Base-by-base conservation (phyloP, 306 rosid species). In the Albizia julibrissin region DNA sequence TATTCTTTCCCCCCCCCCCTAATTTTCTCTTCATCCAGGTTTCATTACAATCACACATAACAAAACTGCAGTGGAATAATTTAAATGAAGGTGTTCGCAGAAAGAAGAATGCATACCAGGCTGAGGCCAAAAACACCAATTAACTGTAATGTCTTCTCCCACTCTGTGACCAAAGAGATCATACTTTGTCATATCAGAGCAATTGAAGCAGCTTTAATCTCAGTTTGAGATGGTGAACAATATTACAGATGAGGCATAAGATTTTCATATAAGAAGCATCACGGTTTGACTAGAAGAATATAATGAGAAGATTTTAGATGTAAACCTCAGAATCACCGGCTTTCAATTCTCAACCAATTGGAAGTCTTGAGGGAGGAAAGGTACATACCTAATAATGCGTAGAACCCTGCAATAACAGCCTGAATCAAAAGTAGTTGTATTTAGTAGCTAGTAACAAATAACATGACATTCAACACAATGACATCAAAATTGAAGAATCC, bases 81-180 rank as follows among this genome's bases (percentile, higher is more conserved):
- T 79, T 40, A 75, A 77, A 66, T 15, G 14, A 64, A 86, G 62
- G 42, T 50, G 40, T 85, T 67, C 40, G 70, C 82, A 43, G 46
- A 33, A 80, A 80, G 76, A 70, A 82, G 68, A 70, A 66, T 75
- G 76, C 39, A 69, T 90, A 95, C 99, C 97, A 89, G 93, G 82
- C 89, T 67, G 47, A 95, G 81, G 81, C 99, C 98, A 80, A 93
- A 56, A 39, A 82, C 64, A 68, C 86, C 99, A 83, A 95, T 91
- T 33, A 88, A 69, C 87, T 95, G 99, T 71, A 95, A 81, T 34
- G 97, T 91, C 81, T 79, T 92, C 93, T 95, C 98, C 99, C 99
- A 95, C 77, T 95, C 99, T 93, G 95, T 69, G 62, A 89, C 62
- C 71, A 44, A 62, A 78, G 65, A 34, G 79, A 84, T 49, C 50